These are phyloP conservation scores for Crithidia thermophila DNA, from an alignment of 208 protist species.

Conservation along the genomic window DNA sequence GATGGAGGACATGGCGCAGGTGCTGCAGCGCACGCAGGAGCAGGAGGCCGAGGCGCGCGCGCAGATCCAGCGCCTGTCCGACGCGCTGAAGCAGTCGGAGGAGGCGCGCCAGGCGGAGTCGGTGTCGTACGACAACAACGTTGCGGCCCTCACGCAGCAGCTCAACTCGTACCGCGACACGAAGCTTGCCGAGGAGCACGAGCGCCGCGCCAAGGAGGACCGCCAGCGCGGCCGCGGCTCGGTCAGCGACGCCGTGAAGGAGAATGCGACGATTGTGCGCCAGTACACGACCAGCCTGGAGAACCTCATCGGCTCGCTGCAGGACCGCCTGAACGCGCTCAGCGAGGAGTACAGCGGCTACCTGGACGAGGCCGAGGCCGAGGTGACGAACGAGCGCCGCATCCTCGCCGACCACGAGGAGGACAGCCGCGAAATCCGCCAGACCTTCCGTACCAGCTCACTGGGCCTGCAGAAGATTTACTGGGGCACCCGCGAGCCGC, in stretches of 20 bases:
- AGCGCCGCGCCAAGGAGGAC: constrained; percentile 43
- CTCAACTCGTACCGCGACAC: constrained; percentile 63
- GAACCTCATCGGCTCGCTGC: constrained; percentile 64
- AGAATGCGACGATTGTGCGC: constrained; percentile 76
- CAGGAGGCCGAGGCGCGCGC: constrained; percentile 63
- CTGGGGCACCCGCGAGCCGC: constrained; percentile 60
- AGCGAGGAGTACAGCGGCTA: constrained; percentile 68
- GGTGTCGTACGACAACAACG: constrained; percentile 76
- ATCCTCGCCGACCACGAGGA: constrained; percentile 62
- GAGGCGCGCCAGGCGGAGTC: constrained; percentile 65
- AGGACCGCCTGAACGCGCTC: constrained; percentile 63
- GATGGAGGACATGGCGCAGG: constrained; percentile 79
- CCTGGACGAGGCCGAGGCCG: constrained; percentile 43
- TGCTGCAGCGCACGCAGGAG: constrained; percentile 76
- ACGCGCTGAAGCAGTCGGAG: constrained; percentile 70
- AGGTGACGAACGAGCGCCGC: constrained; percentile 45
- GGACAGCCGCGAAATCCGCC: constrained; percentile 53
- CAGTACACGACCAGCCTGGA: constrained; percentile 78
- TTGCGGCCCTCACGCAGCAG: constrained; percentile 60
- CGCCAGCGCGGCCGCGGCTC: constrained; percentile 31
- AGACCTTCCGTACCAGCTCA: constrained; percentile 60
- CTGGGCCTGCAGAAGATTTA: constrained; percentile 65
- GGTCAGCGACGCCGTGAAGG: constrained; percentile 44
- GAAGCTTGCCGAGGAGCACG: constrained; percentile 70
- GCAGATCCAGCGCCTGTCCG: constrained; percentile 59